Percentiles rank a stretch among this genome's conserved stretches.
phyloP scores from a whole-genome alignment of 2,329 filamentous ascomycete species.

The Xylogone sp. region DNA sequence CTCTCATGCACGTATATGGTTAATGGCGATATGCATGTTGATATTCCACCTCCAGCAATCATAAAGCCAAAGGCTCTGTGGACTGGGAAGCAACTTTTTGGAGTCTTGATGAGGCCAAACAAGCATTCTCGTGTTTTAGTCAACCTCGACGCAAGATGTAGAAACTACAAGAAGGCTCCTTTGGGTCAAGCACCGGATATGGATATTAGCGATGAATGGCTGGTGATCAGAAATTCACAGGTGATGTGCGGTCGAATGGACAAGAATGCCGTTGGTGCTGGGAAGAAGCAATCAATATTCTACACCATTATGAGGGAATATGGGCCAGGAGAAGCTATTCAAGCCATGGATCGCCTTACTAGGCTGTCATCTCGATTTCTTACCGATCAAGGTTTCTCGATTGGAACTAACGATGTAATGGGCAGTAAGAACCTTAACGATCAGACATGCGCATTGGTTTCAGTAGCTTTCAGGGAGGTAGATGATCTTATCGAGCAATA shows the following conservation, averaged over 20 bases:
- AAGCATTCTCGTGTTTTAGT: conserved; percentile 76
- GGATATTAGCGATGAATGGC: conserved; percentile 82
- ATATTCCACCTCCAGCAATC: conserved; percentile 83
- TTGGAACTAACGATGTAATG: conserved; percentile 92
- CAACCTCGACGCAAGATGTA: conserved; percentile 90
- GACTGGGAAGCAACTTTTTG: conserved; percentile 98
- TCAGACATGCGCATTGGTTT: conserved; percentile 73
- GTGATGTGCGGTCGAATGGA: conserved; percentile 98
- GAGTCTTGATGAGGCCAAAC: conserved; percentile 85
- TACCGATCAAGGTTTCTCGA: conserved; percentile 90
- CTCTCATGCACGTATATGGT: conserved; percentile 95
- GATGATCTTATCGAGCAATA: conserved; percentile 80
- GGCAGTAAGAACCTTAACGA: conserved; percentile 67
- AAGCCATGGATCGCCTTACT: conserved; percentile 89
- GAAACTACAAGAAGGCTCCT: conserved; percentile 67
- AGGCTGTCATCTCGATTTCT: conserved; percentile 87
- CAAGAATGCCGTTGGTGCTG: conserved; percentile 93
- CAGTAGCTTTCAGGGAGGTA: conserved; percentile 73
- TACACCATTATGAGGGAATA: conserved; percentile 96
- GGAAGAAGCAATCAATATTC: conserved; percentile 97
- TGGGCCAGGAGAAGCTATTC: conserved; percentile 81
- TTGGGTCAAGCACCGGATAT: conserved; percentile 61
- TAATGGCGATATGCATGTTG: conserved; percentile 69
- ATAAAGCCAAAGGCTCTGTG: conserved; percentile 82
- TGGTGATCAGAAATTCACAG: conserved; percentile 93